Evolutionary conservation across 345 rosid species (phyloP).

Genomic region (Corymbia maculata): DNA sequence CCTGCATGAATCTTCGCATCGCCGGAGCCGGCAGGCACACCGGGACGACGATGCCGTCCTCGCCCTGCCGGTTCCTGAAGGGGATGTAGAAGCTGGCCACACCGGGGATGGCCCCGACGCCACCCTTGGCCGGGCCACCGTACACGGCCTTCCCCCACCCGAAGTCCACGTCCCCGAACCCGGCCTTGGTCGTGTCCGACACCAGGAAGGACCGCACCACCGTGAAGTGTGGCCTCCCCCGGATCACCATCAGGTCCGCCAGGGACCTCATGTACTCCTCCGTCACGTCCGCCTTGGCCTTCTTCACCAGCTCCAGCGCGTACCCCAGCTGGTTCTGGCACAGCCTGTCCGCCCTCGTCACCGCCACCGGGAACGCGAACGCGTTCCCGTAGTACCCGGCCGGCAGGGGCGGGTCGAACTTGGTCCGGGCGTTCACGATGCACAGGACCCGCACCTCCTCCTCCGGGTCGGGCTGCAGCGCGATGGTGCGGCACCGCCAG

Average conservation of each 20-base stretch:
- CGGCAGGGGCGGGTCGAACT: constrained; percentile 28
- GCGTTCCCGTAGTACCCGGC: constrained; percentile 45
- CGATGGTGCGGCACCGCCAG: constrained; percentile 50
- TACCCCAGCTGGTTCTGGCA: constrained; percentile 33
- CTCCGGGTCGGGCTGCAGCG: constrained; percentile 32
- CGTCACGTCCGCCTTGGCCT: constrained; percentile 31
- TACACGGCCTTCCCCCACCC: constrained; percentile 56
- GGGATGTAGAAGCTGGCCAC: constrained; percentile 26
- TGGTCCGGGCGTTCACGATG: constrained; percentile 29
- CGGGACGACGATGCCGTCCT: constrained; percentile 28
- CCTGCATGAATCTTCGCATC: constrained; percentile 34
- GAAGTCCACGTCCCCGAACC: constrained; percentile 21
- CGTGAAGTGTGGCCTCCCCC: constrained; percentile 30
- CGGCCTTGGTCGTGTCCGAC: constrained; percentile 29
- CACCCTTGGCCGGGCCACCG: constrained; percentile 33
- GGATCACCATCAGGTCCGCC: constrained; percentile 33
- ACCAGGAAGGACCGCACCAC: constrained; percentile 14
- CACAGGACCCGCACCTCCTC: constrained; percentile 37
- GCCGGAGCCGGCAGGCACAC: constrained; percentile 32
- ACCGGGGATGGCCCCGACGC: constrained; percentile 27
- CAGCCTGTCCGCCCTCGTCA: constrained; percentile 25
- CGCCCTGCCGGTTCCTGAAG: constrained; percentile 18
- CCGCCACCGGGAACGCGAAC: constrained; percentile 24
- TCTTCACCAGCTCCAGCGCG: constrained; percentile 29
- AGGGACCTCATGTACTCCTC: constrained; percentile 47